Percentiles rank a stretch among this genome's conserved stretches.
Evolutionary conservation across 2,329 filamentous ascomycete genomes (phyloP).

Genomic region (Xylariaceae sp.): DNA sequence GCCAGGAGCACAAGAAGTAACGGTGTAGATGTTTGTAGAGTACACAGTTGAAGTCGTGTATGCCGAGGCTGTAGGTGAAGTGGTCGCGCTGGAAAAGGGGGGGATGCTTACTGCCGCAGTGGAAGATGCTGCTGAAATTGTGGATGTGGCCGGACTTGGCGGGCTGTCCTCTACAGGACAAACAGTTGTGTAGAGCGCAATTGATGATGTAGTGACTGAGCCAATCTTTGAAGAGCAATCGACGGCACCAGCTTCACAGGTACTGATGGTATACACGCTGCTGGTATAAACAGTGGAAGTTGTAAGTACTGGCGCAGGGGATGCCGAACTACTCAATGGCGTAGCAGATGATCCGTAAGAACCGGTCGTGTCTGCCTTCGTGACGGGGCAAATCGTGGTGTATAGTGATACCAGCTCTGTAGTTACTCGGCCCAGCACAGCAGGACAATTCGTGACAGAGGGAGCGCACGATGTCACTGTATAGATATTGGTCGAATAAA

Average conservation of each 20-base stretch:
- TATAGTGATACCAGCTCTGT: slow-evolving; percentile 31
- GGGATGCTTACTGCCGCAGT: background rate
- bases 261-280: slow-evolving; percentile 27
- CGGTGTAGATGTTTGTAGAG: slow-evolving; percentile 28
- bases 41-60: slow-evolving; percentile 31
- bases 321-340: slow-evolving; percentile 6
- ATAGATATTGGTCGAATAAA: slow-evolving; percentile 30
- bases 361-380: slow-evolving; percentile 5
- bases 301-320: slow-evolving; percentile 18
- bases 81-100: slow-evolving; percentile 7
- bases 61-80: slow-evolving; percentile 9
- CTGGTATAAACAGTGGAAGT: slow-evolving; percentile 29
- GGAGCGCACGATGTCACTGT: slow-evolving; percentile 29
- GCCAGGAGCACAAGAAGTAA: slow-evolving; percentile 28
- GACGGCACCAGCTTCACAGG: slow-evolving; percentile 20
- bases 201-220: slow-evolving; percentile 25
- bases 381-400: slow-evolving; percentile 30
- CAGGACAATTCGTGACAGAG: slow-evolving; percentile 27
- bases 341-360: slow-evolving; percentile 8
- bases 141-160: background rate
- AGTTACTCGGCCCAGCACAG: slow-evolving; percentile 26
- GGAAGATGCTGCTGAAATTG: slow-evolving; percentile 6
- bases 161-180: slow-evolving; percentile 25
- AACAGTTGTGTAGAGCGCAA: slow-evolving; percentile 28
- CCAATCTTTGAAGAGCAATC: slow-evolving; percentile 25